These are phyloP conservation scores for Chaetothyriales sp. DNA, from an alignment of 2,329 filamentous ascomycete species.

Conservation along the genomic window DNA sequence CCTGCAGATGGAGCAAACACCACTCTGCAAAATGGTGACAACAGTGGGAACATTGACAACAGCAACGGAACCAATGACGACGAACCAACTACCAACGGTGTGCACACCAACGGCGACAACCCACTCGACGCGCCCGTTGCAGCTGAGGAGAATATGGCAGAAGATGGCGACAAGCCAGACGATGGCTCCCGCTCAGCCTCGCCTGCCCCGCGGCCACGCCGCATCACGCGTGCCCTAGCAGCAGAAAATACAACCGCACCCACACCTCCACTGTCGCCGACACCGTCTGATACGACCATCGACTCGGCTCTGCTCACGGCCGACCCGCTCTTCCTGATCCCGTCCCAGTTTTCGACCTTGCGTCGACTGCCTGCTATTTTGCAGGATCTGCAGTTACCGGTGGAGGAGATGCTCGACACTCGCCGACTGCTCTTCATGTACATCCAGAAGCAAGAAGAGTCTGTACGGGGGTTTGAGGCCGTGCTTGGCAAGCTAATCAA, in stretches of 20 bases:
- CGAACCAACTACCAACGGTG: slow-evolving; percentile 6
- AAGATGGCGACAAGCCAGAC: slow-evolving; percentile 5
- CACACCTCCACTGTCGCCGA: slow-evolving; percentile 16
- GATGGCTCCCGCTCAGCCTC: slow-evolving; percentile 6
- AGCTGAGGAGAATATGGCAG: slow-evolving; percentile 10
- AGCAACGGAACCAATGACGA: not conserved
- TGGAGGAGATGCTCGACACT: slow-evolving; percentile 46
- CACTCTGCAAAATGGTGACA: not conserved
- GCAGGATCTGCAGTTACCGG: slow-evolving; percentile 39
- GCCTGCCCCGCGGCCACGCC: slow-evolving; percentile 27
- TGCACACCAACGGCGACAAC: slow-evolving; percentile 1
- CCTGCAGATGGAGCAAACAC: not conserved
- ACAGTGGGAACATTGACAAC: not conserved
- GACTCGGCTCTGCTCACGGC: slow-evolving; percentile 29
- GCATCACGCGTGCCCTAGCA: slow-evolving; percentile 32
- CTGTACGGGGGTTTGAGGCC: slow-evolving; percentile 40
- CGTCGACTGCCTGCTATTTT: slow-evolving; percentile 38
- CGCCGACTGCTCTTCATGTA: slow-evolving; percentile 45
- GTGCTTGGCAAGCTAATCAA: slow-evolving; percentile 42
- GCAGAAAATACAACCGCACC: slow-evolving; percentile 22
- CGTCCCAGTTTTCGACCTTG: slow-evolving; percentile 35
- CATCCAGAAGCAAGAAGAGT: slow-evolving; percentile 52
- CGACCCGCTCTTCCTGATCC: slow-evolving; percentile 43
- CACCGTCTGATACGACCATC: slow-evolving; percentile 22
- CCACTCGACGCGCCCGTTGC: not conserved